Conservation (phyloP, 2,329 filamentous ascomycete genomes). For the Hypomyces rosellus region DNA sequence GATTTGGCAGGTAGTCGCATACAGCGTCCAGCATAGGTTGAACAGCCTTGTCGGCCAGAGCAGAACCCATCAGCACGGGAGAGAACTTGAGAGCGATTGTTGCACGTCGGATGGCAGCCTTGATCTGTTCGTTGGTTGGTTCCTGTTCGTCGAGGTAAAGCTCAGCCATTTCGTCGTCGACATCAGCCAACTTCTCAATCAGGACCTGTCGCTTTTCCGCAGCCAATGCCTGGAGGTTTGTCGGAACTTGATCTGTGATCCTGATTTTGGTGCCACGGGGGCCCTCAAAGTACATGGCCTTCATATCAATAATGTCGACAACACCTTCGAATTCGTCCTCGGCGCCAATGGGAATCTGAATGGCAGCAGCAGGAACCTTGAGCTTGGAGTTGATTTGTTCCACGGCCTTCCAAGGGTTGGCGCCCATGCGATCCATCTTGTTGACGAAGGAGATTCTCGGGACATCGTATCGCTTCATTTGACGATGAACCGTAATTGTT, state of each 20-base stretch:
- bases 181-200: conserved; percentile 92
- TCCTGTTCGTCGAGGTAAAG: conserved; percentile 83
- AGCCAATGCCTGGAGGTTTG: conserved; percentile 67
- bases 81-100: conserved; percentile 89
- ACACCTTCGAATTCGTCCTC: conserved; percentile 92
- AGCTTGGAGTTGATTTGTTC: conserved; percentile 98
- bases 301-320: conserved; percentile 88
- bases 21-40: conserved; percentile 97
- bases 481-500: conserved; percentile 94
- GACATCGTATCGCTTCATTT: conserved; percentile 98
- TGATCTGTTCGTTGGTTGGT: conserved; percentile 77
- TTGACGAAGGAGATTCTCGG: conserved; percentile 95
- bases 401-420: conserved; percentile 95
- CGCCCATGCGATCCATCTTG: conserved; percentile 99
- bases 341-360: conserved; percentile 88
- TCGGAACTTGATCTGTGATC: conserved; percentile 73
- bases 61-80: conserved; percentile 93
- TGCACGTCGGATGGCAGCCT: conserved; percentile 81
- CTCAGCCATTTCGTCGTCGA: conserved; percentile 96
- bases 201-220: conserved; percentile 77
- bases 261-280: conserved; percentile 70
- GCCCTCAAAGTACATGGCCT: conserved; percentile 87
- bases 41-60: conserved; percentile 86
- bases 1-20: conserved; percentile 92
- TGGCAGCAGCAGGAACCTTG: conserved; percentile 82